Evolutionary conservation across 768 basidiomycete genomes (phyloP).

Genomic region (Lentinula raphanica): DNA sequence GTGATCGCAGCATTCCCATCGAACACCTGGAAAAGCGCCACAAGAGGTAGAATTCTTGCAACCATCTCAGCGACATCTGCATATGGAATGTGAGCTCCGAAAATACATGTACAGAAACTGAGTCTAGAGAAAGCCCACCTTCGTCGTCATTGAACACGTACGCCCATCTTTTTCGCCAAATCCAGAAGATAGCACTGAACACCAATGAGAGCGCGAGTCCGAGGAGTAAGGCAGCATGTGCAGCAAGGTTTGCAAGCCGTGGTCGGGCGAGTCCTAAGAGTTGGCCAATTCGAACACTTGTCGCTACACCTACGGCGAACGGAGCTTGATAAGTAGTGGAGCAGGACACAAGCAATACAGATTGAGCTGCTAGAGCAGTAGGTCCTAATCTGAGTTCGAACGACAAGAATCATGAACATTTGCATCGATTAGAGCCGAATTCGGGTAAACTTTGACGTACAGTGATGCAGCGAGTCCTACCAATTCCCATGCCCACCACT

Average conservation of each 20-base stretch:
- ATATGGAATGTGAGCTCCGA: neutral
- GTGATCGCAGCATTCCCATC: slow-evolving; percentile 51
- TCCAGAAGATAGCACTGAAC: slow-evolving; percentile 61
- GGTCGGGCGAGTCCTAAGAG: slow-evolving; percentile 78
- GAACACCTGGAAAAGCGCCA: slow-evolving; percentile 57
- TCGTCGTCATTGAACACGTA: slow-evolving; percentile 69
- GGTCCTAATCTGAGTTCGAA: slow-evolving; percentile 59
- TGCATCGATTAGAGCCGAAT: neutral
- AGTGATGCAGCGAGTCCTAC: slow-evolving; percentile 52
- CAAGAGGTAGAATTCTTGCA: slow-evolving; percentile 47
- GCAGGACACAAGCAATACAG: slow-evolving; percentile 71
- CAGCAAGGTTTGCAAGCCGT: slow-evolving; percentile 63
- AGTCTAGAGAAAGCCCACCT: slow-evolving; percentile 26
- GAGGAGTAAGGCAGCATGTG: slow-evolving; percentile 61
- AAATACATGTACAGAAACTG: neutral
- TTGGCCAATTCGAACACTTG: slow-evolving; percentile 88
- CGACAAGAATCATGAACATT: neutral
- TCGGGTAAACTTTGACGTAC: slow-evolving; percentile 19
- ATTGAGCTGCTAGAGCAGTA: slow-evolving; percentile 79
- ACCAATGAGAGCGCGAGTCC: slow-evolving; percentile 55
- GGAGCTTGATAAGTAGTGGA: slow-evolving; percentile 81
- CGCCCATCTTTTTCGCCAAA: slow-evolving; percentile 63
- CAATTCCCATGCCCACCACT: slow-evolving; percentile 99
- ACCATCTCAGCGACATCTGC: slow-evolving; percentile 35
- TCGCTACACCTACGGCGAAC: slow-evolving; percentile 74